These are phyloP conservation scores for Santalum album DNA, from an alignment of 164 flowering plant species.

Conservation along the genomic window DNA sequence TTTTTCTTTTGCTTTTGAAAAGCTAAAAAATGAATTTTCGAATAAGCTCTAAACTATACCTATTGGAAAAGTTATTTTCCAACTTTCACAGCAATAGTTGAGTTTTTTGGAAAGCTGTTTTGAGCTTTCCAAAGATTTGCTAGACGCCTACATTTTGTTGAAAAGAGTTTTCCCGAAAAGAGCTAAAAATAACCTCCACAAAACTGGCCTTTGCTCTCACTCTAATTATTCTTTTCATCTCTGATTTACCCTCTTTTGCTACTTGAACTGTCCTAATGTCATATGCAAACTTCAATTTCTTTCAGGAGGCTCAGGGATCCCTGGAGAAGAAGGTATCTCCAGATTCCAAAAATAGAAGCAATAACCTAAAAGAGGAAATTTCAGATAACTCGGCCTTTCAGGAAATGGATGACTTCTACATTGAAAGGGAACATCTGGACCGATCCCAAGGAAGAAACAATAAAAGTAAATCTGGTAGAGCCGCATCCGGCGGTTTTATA, in stretches of 20 bases:
- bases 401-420: conserved; percentile 24
- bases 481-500: conserved; percentile 18
- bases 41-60: no score
- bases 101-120: no score
- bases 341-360: conserved; percentile 17
- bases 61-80: no score
- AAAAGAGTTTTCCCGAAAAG: no score
- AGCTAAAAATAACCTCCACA: no score
- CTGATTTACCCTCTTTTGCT: no score
- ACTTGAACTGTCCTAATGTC: not conserved
- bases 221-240: no score
- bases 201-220: no score
- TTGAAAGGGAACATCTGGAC: conserved; percentile 13
- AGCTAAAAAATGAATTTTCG: no score
- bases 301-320: conserved; percentile 44
- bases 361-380: conserved; percentile 36
- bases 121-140: no score
- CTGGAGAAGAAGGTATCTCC: conserved; percentile 30
- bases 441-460: conserved; percentile 24
- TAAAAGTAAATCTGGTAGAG: conserved; percentile 19
- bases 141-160: no score
- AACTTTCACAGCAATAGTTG: no score
- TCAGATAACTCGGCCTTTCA: conserved; percentile 40
- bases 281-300: conserved; percentile 9
- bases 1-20: not conserved